A percentile compares a stretch with the other conserved stretches of the same genome.
Evolutionary conservation across 2,329 filamentous ascomycete species (phyloP).

Genomic region (Penicillium vulpinum): DNA sequence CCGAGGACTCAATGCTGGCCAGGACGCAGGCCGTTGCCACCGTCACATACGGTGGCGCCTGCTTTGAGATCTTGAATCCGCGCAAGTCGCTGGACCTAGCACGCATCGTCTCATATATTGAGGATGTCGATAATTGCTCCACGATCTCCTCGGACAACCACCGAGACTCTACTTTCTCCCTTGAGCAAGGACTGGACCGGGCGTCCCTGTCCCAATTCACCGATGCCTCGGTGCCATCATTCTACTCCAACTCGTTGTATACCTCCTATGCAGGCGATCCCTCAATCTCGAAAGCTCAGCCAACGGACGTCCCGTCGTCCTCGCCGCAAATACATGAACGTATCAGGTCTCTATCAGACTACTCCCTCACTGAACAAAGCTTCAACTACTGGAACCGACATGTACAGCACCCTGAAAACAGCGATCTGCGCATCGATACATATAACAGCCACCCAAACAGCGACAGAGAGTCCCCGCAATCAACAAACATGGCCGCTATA

Average conservation of each 20-base stretch:
- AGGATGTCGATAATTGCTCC: conserved; percentile 34
- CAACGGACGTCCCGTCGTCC: conserved; percentile 19
- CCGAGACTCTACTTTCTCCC: conserved; percentile 27
- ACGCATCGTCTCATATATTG: conserved; percentile 39
- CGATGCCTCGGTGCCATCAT: conserved; percentile 25
- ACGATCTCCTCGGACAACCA: conserved; percentile 14
- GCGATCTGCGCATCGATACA: neutral
- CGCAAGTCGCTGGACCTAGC: conserved; percentile 38
- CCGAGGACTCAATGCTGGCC: conserved; percentile 32
- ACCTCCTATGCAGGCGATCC: conserved; percentile 10
- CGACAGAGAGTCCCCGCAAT: conserved; percentile 10
- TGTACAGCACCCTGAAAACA: neutral
- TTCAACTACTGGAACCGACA: conserved; percentile 14
- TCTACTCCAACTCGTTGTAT: conserved; percentile 24
- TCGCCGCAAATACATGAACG: conserved; percentile 20
- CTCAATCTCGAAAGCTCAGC: conserved; percentile 14
- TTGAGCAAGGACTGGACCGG: conserved; percentile 21
- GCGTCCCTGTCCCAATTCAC: conserved; percentile 26
- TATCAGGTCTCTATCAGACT: conserved; percentile 24
- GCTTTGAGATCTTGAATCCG: conserved; percentile 42
- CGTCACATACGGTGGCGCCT: conserved; percentile 36
- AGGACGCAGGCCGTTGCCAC: conserved; percentile 28
- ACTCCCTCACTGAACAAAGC: conserved; percentile 14
- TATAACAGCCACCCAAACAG: neutral
- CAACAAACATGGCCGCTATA: conserved; percentile 12